Conservation (phyloP, 208 protist genomes). For the Acanthamoeba sp. region DNA sequence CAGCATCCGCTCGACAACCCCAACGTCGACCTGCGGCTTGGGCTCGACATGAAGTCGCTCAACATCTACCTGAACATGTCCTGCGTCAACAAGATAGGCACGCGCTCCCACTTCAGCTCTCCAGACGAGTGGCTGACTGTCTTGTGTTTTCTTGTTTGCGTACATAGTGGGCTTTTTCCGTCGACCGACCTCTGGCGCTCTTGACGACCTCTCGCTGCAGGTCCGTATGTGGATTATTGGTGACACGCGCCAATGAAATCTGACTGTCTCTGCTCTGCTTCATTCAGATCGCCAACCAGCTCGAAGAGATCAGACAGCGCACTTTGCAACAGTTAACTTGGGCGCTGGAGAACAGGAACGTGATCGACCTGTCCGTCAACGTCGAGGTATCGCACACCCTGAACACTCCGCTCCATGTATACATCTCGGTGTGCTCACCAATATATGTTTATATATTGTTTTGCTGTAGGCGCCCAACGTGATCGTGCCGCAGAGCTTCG, state of each 20-base stretch:
- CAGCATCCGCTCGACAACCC: constrained; percentile 29
- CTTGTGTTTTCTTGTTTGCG: not conserved
- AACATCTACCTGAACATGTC: constrained; percentile 67
- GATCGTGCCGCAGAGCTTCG: constrained; percentile 52
- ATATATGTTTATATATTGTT: not conserved
- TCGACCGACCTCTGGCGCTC: constrained; percentile 1
- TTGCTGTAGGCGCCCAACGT: constrained; percentile 55
- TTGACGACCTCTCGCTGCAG: constrained; percentile 40
- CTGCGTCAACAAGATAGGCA: constrained; percentile 61
- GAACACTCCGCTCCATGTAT: no score
- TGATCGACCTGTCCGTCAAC: constrained; percentile 44
- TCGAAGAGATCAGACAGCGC: constrained; percentile 51
- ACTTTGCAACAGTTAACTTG: constrained; percentile 47
- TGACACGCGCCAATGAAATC: not conserved
- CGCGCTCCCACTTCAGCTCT: no score
- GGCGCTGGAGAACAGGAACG: constrained; percentile 60
- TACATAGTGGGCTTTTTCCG: constrained; percentile 63
- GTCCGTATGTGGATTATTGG: not conserved
- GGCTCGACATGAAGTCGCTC: constrained; percentile 58
- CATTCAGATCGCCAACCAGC: constrained; percentile 14
- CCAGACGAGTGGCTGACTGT: not conserved
- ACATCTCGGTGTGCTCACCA: no score
- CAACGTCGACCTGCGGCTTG: constrained; percentile 53
- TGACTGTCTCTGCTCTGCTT: not conserved
- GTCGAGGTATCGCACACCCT: not conserved